Evolutionary conservation across 2,329 filamentous ascomycete genomes (phyloP), one percentile per base, ranked within the genome.

Genomic region (Botrytis medusae): DNA sequence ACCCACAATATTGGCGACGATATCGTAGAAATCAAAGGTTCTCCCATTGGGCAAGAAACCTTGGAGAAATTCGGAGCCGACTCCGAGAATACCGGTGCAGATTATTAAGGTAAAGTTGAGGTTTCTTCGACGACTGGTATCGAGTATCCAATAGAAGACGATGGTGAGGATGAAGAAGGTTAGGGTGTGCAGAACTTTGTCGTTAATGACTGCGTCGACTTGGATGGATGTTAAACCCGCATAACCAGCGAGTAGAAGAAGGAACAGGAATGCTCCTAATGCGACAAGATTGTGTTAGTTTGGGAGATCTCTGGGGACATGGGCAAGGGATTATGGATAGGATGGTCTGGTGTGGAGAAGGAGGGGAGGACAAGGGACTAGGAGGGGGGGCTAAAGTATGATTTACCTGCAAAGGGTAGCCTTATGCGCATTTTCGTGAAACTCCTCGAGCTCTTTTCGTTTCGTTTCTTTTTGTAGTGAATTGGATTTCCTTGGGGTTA

Each of bases 61-160:
- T 83, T 95, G 93, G 9, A 94, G 82, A 77, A 95, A 87, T 81
- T 95, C 93, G 76, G 91, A 94, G 69, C 92, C 92, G 75, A 94
- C 83, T 64, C 91, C 91, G 4, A 95, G 86, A 37, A 82, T 84
- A 60, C 92, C 83, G 9, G 95, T 97, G 84, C 94, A 97, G 74
- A 94, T 86, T 34, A 94, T 82, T 40, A 98, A 85, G 22, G 95
- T 97, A 76, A 97, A 84, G 83, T 99, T 92, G 67, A 97, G 85
- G 32, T 90, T 92, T 77, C 95, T 93, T 69, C 95, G 91, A 75
- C 96, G 93, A 76, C 91, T 92, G 70, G 94, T 97, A 82, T 99
- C 96, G 79, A 98, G 84, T 81, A 98, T 93, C 94, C 96, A 99
- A 89, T 99, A 99, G 87, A 98, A 98, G 78, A 88, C 84, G 76